Percentiles rank a stretch among this genome's conserved stretches.
Evolutionary conservation across 257 asterid genomes (phyloP).

Genomic region (Primulina eburnea): DNA sequence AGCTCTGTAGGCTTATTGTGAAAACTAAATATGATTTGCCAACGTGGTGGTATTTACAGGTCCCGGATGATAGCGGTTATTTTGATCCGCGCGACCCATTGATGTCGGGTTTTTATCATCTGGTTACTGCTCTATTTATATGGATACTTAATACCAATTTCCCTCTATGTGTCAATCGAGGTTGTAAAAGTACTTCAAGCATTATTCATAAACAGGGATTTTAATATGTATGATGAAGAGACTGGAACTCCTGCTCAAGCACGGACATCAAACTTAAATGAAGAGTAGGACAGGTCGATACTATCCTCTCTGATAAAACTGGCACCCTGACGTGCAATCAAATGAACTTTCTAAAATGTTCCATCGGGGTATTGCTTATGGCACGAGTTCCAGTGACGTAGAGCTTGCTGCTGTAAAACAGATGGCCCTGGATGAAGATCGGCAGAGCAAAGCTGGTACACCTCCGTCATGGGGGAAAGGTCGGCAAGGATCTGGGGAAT

Average conservation of each 20-base stretch:
- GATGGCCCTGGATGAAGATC: constrained; percentile 79
- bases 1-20: constrained; percentile 72
- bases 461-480: constrained; percentile 40
- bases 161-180: constrained; percentile 91
- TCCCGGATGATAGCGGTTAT: constrained; percentile 47
- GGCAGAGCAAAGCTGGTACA: constrained; percentile 37
- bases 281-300: constrained; percentile 91
- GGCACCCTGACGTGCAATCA: constrained; percentile 98
- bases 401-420: constrained; percentile 90
- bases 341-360: constrained; percentile 95
- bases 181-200: constrained; percentile 95
- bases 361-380: constrained; percentile 84
- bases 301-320: constrained; percentile 90
- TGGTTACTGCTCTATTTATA: constrained; percentile 88
- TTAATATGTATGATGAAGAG: constrained; percentile 87
- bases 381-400: constrained; percentile 76
- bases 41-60: constrained; percentile 82
- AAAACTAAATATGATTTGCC: constrained; percentile 72
- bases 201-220: constrained; percentile 73
- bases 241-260: constrained; percentile 95
- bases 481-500: constrained; percentile 28
- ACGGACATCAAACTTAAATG: constrained; percentile 87
- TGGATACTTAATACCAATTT: constrained; percentile 91
- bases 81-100: constrained; percentile 57
- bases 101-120: constrained; percentile 69